Evolutionary conservation across 148 eudicot species (phyloP), one percentile per base, ranked within the genome.

Genomic region (Camellia sinensis): DNA sequence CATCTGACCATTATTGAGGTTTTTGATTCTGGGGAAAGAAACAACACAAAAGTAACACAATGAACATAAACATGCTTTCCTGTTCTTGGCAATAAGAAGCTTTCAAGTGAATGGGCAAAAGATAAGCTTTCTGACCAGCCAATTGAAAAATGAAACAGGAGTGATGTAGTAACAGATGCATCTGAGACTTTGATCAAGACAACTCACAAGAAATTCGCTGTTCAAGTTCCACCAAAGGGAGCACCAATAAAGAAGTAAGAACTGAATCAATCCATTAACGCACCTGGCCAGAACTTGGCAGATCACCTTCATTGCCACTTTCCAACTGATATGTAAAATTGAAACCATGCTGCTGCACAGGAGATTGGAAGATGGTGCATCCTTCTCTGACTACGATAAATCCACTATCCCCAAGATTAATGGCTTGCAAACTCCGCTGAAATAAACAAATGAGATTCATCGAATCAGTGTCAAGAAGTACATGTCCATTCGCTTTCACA

Each of bases 361-460:
- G 98, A 50, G 97, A 93, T 45, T 87, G 89, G 67, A 96, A 96
- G 80, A 93, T 82, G 46, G 85, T 87, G 75, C 87, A 76, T 69
- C 98, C 97, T 65, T 93, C 92, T 84, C 99, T 93, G 54, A 89
- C 85, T 60, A 96, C 79, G 48, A 92, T 83, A 80, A 96, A 96
- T 57, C 97, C 97, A 79, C 99, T 96, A 82, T 96, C 99, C 52
- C 99, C 98, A 65, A 96, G 92, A 87, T 96, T 96, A 73, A 96
- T 89, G 11, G 99, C 99, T 83, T 91, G 91, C 79, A 96, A 83
- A 71, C 86, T 92, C 98, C 92, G 87, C 69, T 61, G 41, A 82
- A 81, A 82, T 40, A 41, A 73, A 68, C 62, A 62, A 50, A 48
- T 75, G 37, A 71, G 74, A 46, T 45, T 54, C 3, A 15, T 70